Percentiles rank a stretch among this genome's conserved stretches.
phyloP scores from a whole-genome alignment of 2,329 filamentous ascomycete species.

The Trichoderma hamatum region DNA sequence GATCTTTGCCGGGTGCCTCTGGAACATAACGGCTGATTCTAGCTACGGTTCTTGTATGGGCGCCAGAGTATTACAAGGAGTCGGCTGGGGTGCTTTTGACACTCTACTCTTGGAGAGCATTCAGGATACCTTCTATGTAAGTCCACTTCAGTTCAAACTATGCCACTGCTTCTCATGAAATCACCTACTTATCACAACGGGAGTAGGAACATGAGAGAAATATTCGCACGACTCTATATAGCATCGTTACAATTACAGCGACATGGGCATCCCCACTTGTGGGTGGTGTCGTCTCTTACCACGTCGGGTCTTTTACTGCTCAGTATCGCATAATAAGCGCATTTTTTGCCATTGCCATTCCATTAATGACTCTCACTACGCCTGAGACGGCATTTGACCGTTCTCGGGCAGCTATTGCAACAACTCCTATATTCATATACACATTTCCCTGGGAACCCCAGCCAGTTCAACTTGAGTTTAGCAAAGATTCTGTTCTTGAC shows the following conservation, averaged over 20 bases:
- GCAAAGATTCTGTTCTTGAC: slow-evolving; percentile 38
- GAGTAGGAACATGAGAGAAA: slow-evolving; percentile 55
- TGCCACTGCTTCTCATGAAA: not conserved
- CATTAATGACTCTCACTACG: slow-evolving; percentile 51
- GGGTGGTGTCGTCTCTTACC: slow-evolving; percentile 52
- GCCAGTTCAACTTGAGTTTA: slow-evolving; percentile 36
- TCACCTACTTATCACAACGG: not conserved
- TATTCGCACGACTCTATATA: slow-evolving; percentile 49
- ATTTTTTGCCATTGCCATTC: slow-evolving; percentile 51
- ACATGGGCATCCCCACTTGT: slow-evolving; percentile 60
- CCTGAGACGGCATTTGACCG: slow-evolving; percentile 59
- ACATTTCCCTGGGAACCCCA: slow-evolving; percentile 31
- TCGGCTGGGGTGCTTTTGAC: slow-evolving; percentile 64
- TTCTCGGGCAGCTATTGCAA: slow-evolving; percentile 32
- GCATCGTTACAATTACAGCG: slow-evolving; percentile 48
- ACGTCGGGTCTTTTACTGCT: slow-evolving; percentile 46
- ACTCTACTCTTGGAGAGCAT: slow-evolving; percentile 56
- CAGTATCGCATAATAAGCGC: slow-evolving; percentile 57
- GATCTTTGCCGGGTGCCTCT: slow-evolving; percentile 54
- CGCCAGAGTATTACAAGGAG: slow-evolving; percentile 56
- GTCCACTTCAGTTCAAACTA: not conserved
- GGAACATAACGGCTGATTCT: slow-evolving; percentile 50
- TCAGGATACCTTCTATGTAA: slow-evolving; percentile 61
- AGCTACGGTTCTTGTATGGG: slow-evolving; percentile 53
- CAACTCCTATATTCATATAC: slow-evolving; percentile 28